A percentile compares a stretch with the other conserved stretches of the same genome.
Evolutionary conservation across 805 yeast species (phyloP).

Genomic region (Kluyveromyces starmeri): DNA sequence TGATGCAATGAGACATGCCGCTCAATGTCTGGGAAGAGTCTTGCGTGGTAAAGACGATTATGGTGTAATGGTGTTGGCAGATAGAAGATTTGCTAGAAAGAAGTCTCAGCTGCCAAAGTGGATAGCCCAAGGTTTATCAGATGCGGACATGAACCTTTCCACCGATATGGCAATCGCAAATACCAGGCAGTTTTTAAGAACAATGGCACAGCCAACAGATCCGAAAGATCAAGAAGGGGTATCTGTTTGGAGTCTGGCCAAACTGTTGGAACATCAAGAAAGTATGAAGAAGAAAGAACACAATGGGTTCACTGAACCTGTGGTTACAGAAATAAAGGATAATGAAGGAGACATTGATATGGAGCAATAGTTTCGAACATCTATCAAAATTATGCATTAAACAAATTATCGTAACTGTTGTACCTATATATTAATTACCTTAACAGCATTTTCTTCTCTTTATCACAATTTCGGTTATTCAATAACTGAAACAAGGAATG

Average conservation of each 20-base stretch:
- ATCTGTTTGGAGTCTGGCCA: constrained; percentile 82
- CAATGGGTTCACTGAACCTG: constrained; percentile 19
- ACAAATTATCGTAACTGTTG: too few species aligned
- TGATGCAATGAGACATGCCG: constrained; percentile 99
- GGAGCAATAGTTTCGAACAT: constrained; percentile 5
- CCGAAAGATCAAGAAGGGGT: constrained; percentile 89
- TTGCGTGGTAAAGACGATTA: constrained; percentile 97
- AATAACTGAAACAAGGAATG: constrained; percentile 39
- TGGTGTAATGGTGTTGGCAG: constrained; percentile 97
- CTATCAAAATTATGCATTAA: too few species aligned
- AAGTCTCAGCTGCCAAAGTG: constrained; percentile 88
- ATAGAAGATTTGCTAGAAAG: constrained; percentile 81
- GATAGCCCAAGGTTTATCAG: constrained; percentile 89
- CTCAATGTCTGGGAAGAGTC: constrained; percentile 96
- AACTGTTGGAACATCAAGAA: constrained; percentile 49
- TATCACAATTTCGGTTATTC: not conserved
- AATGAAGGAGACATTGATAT: constrained; percentile 14
- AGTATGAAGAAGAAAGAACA: constrained; percentile 31
- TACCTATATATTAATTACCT: too few species aligned
- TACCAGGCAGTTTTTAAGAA: constrained; percentile 84
- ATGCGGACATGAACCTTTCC: constrained; percentile 84
- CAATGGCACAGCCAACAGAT: constrained; percentile 89
- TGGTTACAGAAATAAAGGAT: constrained; percentile 13
- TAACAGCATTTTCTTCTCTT: too few species aligned
- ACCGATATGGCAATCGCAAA: constrained; percentile 97